Percentiles rank a stretch among this genome's conserved stretches.
These are phyloP conservation scores for Quercus glauca DNA, from an alignment of 306 rosid genomes.

Conservation along the genomic window DNA sequence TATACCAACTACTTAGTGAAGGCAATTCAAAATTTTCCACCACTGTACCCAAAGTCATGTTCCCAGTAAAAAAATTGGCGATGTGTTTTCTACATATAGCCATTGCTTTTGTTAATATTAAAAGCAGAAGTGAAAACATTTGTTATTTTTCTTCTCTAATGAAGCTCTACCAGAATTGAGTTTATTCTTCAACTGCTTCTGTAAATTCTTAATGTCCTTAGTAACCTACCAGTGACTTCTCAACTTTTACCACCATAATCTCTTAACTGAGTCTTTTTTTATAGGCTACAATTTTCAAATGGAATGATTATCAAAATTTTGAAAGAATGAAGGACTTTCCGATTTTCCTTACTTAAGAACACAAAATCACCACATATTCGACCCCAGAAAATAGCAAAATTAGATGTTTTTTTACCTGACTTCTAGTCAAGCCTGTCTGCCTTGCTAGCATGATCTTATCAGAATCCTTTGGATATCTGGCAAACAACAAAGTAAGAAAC, in stretches of 20 bases:
- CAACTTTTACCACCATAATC: not conserved
- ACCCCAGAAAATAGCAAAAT: not conserved
- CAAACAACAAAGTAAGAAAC: constrained; percentile 11
- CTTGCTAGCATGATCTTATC: constrained; percentile 87
- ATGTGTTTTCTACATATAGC: not conserved
- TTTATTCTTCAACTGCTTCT: not conserved
- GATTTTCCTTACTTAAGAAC: not conserved
- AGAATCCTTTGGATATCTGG: constrained; percentile 83
- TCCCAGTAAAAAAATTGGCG: not conserved
- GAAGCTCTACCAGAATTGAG: not conserved
- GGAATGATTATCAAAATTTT: not conserved
- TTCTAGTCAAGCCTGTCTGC: constrained; percentile 81
- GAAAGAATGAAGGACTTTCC: not conserved
- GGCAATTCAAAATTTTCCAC: not conserved
- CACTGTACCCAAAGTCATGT: not conserved
- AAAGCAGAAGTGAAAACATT: not conserved
- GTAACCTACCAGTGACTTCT: not conserved
- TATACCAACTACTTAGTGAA: not conserved
- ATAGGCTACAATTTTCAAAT: not conserved
- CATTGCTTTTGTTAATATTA: not conserved
- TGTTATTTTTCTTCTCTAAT: not conserved
- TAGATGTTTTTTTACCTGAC: constrained; percentile 56
- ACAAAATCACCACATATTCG: not conserved
- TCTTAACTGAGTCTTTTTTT: not conserved
- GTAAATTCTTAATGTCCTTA: not conserved